Evolutionary conservation across 106 monocot species (phyloP).

Genomic region (Acorus calamus): DNA sequence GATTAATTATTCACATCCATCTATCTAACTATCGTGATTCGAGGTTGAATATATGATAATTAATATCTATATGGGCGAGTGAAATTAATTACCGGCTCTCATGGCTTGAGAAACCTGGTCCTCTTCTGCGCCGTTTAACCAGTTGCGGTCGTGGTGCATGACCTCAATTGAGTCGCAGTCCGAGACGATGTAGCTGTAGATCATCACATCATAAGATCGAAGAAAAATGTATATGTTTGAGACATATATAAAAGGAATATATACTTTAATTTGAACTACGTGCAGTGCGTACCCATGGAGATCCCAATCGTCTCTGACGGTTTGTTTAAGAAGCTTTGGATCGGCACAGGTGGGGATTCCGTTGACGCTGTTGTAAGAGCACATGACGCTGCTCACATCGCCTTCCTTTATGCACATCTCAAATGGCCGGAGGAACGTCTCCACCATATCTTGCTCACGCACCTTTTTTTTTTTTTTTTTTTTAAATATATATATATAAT

Average conservation of each 20-base stretch:
- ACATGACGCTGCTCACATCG: conserved; percentile 40
- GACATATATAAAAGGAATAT: not conserved
- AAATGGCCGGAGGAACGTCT: conserved; percentile 37
- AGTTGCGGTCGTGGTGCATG: conserved; percentile 11
- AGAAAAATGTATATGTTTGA: not conserved
- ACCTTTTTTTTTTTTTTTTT: conserved; percentile 6
- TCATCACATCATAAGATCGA: not conserved
- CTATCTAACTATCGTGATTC: too few relatives aligned
- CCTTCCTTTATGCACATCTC: conserved; percentile 40
- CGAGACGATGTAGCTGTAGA: conserved; percentile 40
- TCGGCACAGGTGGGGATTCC: conserved; percentile 50
- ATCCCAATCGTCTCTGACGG: conserved; percentile 29
- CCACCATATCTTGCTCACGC: conserved; percentile 40
- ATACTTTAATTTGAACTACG: not conserved
- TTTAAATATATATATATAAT: too few relatives aligned
- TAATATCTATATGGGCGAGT: too few relatives aligned
- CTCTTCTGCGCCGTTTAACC: conserved; percentile 14
- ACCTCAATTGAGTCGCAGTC: conserved; percentile 44
- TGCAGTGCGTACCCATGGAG: conserved; percentile 29
- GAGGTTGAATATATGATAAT: too few relatives aligned
- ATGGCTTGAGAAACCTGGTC: conserved; percentile 28
- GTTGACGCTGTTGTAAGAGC: conserved; percentile 57
- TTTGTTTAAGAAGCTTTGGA: conserved; percentile 15
- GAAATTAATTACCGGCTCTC: conserved; percentile 24
- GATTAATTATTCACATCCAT: too few relatives aligned